Evolutionary conservation across 2,329 filamentous ascomycete species (phyloP).

Genomic region (Zymoseptoria ardabiliae): DNA sequence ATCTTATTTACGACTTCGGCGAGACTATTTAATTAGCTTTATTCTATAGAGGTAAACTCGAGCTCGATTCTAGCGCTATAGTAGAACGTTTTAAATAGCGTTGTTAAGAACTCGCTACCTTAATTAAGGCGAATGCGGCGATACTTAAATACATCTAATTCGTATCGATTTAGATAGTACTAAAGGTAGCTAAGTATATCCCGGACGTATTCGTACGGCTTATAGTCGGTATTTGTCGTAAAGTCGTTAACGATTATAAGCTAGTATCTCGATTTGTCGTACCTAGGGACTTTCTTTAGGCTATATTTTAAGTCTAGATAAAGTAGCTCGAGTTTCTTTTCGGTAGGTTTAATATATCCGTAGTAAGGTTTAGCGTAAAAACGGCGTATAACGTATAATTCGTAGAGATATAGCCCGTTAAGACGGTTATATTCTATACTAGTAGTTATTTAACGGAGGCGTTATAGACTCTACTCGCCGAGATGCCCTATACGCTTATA

Average conservation of each 20-base stretch:
- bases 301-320: not conserved
- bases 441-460: not conserved
- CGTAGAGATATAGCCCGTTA: not conserved
- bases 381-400: not conserved
- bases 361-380: not conserved
- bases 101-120: too few species aligned
- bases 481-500: not conserved
- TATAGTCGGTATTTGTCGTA: not conserved
- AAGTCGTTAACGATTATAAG: not conserved
- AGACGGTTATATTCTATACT: not conserved
- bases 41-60: not conserved
- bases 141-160: not conserved
- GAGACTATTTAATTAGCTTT: not conserved
- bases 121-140: too few species aligned
- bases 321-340: not conserved
- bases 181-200: not conserved
- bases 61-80: not conserved
- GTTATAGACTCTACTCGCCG: not conserved
- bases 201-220: not conserved
- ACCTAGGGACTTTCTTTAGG: not conserved
- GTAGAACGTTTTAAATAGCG: too few species aligned
- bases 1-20: not conserved
- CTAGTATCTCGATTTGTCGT: not conserved
- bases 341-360: not conserved
- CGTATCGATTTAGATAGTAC: not conserved